A percentile compares a stretch with the other conserved stretches of the same genome.
Conservation (phyloP, 345 rosid species). For the Hypericum androsaemum region DNA sequence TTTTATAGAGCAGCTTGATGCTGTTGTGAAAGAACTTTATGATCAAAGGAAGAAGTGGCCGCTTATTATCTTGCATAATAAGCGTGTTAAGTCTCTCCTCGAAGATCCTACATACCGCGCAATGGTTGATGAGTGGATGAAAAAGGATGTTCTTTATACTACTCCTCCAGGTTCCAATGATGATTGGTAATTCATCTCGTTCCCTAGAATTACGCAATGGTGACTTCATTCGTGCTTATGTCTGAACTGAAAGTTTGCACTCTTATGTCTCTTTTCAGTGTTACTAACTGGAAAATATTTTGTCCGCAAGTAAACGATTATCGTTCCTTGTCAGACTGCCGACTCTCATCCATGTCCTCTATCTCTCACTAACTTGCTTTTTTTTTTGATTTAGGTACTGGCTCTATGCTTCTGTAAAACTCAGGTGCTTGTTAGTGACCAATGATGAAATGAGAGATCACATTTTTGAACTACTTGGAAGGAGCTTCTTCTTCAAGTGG, state of each 20-base stretch:
- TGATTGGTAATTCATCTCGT: conserved; percentile 48
- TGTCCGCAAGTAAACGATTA: no score
- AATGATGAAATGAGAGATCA: conserved; percentile 98
- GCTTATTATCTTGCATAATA: conserved; percentile 62
- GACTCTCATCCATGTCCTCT: no score
- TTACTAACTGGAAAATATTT: no score
- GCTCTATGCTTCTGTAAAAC: conserved; percentile 77
- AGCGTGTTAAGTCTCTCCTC: conserved; percentile 51
- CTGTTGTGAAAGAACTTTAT: conserved; percentile 56
- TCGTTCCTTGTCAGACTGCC: no score
- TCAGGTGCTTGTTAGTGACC: conserved; percentile 69
- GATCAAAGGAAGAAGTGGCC: conserved; percentile 52
- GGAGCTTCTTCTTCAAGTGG: conserved; percentile 62
- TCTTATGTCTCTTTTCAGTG: no score
- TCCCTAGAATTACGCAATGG: no score
- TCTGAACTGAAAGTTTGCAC: no score
- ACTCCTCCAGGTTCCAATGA: conserved; percentile 91
- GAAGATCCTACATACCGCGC: conserved; percentile 40
- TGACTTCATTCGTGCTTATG: no score
- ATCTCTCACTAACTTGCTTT: no score
- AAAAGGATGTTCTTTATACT: conserved; percentile 45
- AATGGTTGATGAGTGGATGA: conserved; percentile 60
- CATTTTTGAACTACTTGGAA: conserved; percentile 73
- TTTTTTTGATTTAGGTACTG: conserved; percentile 47
- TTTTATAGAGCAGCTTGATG: conserved; percentile 75